phyloP scores from a whole-genome alignment of 805 yeast species.

The Wickerhamomyces strasburgensis region DNA sequence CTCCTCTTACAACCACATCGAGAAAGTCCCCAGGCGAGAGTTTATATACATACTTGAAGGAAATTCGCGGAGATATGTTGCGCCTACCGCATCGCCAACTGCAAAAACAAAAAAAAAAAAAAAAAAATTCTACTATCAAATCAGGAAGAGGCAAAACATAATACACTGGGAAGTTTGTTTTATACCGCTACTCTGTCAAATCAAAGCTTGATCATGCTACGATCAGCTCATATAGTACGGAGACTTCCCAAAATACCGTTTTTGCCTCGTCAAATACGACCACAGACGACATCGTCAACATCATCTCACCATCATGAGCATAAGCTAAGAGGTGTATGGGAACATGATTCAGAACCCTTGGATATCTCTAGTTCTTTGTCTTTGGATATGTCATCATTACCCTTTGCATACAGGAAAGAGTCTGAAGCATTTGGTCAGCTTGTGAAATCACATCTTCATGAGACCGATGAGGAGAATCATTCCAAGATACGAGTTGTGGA shows the following conservation, averaged over 20 bases:
- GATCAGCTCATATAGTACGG: too few relatives aligned
- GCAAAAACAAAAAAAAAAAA: not conserved
- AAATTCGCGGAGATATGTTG: too few relatives aligned
- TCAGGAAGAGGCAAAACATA: constrained; percentile 7
- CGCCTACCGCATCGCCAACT: not conserved
- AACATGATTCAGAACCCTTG: constrained; percentile 16
- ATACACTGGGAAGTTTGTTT: too few relatives aligned
- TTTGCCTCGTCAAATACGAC: too few relatives aligned
- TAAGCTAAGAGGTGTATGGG: constrained; percentile 12
- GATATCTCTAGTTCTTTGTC: constrained; percentile 8
- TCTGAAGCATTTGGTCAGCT: constrained; percentile 40
- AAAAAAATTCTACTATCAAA: constrained; percentile 1
- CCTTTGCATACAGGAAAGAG: constrained; percentile 32
- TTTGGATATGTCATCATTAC: constrained; percentile 16
- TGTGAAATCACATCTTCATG: constrained; percentile 34
- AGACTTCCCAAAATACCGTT: too few relatives aligned
- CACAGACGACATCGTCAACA: too few relatives aligned
- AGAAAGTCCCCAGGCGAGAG: too few relatives aligned
- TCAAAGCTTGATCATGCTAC: too few relatives aligned
- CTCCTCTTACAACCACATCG: too few relatives aligned
- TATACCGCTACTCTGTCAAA: too few relatives aligned
- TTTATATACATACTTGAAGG: too few relatives aligned
- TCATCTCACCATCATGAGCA: too few relatives aligned
- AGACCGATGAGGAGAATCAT: constrained; percentile 28
- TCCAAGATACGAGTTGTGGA: constrained; percentile 30